Percentiles rank a stretch among this genome's conserved stretches.
phyloP scores from a whole-genome alignment of 441 rosid genomes.

The Gossypium gossypioides region DNA sequence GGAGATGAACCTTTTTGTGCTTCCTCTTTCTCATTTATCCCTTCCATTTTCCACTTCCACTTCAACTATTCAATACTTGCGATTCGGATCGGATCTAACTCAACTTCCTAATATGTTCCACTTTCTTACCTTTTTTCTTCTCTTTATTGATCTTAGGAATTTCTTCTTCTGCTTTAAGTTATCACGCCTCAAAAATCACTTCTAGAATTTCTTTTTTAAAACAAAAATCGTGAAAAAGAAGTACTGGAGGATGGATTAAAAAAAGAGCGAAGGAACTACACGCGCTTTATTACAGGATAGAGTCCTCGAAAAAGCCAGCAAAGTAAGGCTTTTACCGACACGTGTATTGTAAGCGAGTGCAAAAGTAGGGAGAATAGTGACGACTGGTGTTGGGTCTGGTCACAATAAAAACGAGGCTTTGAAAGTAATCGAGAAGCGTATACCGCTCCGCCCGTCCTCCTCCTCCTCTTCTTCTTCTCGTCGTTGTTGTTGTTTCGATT shows the following conservation, averaged over 20 bases:
- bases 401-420: constrained; percentile 29
- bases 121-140: background rate
- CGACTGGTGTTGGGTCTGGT: constrained; percentile 16
- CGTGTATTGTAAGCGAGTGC: constrained; percentile 20
- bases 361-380: background rate
- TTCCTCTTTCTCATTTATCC: background rate
- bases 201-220: background rate
- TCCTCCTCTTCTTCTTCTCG: background rate
- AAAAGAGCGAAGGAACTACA: background rate
- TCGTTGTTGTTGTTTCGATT: background rate
- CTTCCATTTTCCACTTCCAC: constrained; percentile 1
- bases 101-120: background rate
- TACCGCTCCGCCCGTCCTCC: constrained; percentile 19
- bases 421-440: constrained; percentile 25
- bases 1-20: background rate
- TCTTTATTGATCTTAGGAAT: background rate
- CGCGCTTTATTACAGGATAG: constrained; percentile 23
- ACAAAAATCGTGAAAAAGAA: background rate
- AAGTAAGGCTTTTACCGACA: background rate
- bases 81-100: background rate
- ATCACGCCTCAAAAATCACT: background rate
- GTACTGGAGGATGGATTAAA: background rate
- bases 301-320: constrained; percentile 9
- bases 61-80: background rate
- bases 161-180: background rate